Evolutionary conservation across 495 filamentous ascomycete species (phyloP).

Genomic region (Penicillium arizonense): DNA sequence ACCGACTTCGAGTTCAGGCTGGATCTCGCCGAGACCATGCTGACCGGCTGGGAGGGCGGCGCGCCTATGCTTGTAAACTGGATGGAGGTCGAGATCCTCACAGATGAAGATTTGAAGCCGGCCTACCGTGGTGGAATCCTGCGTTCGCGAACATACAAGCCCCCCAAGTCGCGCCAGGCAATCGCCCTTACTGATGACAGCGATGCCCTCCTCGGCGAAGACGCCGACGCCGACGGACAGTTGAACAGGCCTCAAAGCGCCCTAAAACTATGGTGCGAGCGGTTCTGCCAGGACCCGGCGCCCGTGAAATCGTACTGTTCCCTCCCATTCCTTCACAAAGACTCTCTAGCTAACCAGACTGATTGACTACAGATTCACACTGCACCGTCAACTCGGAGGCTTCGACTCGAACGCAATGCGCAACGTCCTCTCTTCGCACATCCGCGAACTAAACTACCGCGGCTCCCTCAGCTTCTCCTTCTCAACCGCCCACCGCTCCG

Average conservation of each 20-base stretch:
- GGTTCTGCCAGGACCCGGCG: constrained; percentile 38
- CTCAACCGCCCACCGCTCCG: constrained; percentile 20
- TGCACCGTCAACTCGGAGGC: constrained; percentile 33
- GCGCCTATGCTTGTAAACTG: constrained; percentile 9
- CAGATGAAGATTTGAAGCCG: constrained; percentile 24
- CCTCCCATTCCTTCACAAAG: not conserved
- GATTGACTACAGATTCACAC: constrained; percentile 31
- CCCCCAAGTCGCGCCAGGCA: constrained; percentile 1
- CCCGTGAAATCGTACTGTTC: constrained; percentile 39
- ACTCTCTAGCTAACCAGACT: not conserved
- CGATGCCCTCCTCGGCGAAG: constrained; percentile 11
- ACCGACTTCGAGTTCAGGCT: constrained; percentile 41
- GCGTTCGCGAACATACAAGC: constrained; percentile 22
- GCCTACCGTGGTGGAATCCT: constrained; percentile 32
- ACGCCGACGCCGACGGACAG: constrained; percentile 6
- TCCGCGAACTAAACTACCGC: constrained; percentile 42
- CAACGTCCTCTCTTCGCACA: constrained; percentile 34
- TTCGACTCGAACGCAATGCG: constrained; percentile 32
- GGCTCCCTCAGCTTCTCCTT: constrained; percentile 29
- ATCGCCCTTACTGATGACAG: constrained; percentile 4
- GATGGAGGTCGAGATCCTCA: constrained; percentile 20
- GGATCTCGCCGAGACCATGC: constrained; percentile 33
- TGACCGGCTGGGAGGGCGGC: constrained; percentile 28
- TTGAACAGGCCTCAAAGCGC: not conserved
- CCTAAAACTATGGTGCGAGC: constrained; percentile 38